Conservation (phyloP, 1,284 basidiomycete species). For the Neolentinus lepideus region DNA sequence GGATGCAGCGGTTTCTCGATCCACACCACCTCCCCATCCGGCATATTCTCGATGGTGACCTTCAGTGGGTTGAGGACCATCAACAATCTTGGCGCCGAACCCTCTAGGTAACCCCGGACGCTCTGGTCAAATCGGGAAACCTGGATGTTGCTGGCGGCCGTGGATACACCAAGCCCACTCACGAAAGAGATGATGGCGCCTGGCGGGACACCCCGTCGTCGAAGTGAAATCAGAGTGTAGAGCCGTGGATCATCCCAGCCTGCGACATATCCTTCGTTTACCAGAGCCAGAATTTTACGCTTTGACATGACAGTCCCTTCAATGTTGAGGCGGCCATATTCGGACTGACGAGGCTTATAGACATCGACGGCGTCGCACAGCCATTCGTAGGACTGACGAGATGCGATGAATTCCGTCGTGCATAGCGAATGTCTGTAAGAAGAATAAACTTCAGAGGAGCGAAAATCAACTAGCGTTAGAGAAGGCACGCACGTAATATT, state of each 20-base stretch:
- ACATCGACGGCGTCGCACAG: slow-evolving; percentile 94
- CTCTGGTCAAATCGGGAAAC: slow-evolving; percentile 86
- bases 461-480: background rate
- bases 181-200: slow-evolving; percentile 94
- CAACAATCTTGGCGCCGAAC: slow-evolving; percentile 81
- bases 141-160: slow-evolving; percentile 80
- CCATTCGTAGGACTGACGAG: slow-evolving; percentile 98
- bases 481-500: slow-evolving; percentile 83
- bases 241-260: slow-evolving; percentile 99
- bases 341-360: slow-evolving; percentile 98
- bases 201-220: slow-evolving; percentile 92
- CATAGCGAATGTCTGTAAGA: slow-evolving; percentile 86
- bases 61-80: slow-evolving; percentile 93
- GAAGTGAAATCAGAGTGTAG: slow-evolving; percentile 93
- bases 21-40: slow-evolving; percentile 79
- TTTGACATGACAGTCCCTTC: slow-evolving; percentile 98
- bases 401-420: slow-evolving; percentile 95
- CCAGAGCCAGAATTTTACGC: slow-evolving; percentile 89
- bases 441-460: slow-evolving; percentile 4
- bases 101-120: slow-evolving; percentile 88
- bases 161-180: slow-evolving; percentile 89
- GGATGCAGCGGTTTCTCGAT: slow-evolving; percentile 94
- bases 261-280: slow-evolving; percentile 77
- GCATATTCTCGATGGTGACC: slow-evolving; percentile 86
- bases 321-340: slow-evolving; percentile 91